Evolutionary conservation across 371 early-diverging fungal genomes (phyloP), one percentile per base, ranked within the genome.

Genomic region (Mortierella sp.): DNA sequence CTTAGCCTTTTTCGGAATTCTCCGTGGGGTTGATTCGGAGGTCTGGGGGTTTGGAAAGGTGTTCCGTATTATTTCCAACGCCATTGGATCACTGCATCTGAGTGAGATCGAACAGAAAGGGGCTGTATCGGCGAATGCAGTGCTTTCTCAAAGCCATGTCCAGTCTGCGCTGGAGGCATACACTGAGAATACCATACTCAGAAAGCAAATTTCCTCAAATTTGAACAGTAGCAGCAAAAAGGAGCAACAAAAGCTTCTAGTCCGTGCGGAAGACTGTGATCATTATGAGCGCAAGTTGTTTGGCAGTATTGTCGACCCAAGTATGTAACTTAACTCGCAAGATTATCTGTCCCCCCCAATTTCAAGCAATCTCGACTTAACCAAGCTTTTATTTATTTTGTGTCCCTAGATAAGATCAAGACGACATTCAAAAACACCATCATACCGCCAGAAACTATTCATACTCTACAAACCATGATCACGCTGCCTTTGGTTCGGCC

Each of bases 401-500:
- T 22, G 22, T 26, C 24, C 0, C 9, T 73, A 88, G 89, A 73
- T 49, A 88, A 88, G 64, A 88, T 93, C 59, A 88, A 89, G 54
- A 87, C 88, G 2, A 89, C 91, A 0, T 94, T 94, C 61, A 73
- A 84, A 58, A 91, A 92, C 70, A 88, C 93, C 11, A 86, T 89
- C 52, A 89, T 88, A 12, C 87, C 89, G 32, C 78, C 85, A 1
- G 78, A 86, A 22, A 96, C 96, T 0, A 92, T 95, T 62, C 91
- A 93, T 10, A 90, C 95, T 22, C 89, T 97, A 10, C 95, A 97
- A 67, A 92, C 94, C n/a, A 88, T 97, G 62, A 94, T 97, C 63
- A 89, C 93, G 2, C 86, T 97, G 32, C 97, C 97, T 9, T 86
- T 97, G 59, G 85, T 93, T 32, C 89, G 94, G 8, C 97, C 97